Percentiles rank a stretch among this genome's conserved stretches.
These are phyloP conservation scores for Santalum album DNA, from an alignment of 164 flowering plant species.

Conservation along the genomic window DNA sequence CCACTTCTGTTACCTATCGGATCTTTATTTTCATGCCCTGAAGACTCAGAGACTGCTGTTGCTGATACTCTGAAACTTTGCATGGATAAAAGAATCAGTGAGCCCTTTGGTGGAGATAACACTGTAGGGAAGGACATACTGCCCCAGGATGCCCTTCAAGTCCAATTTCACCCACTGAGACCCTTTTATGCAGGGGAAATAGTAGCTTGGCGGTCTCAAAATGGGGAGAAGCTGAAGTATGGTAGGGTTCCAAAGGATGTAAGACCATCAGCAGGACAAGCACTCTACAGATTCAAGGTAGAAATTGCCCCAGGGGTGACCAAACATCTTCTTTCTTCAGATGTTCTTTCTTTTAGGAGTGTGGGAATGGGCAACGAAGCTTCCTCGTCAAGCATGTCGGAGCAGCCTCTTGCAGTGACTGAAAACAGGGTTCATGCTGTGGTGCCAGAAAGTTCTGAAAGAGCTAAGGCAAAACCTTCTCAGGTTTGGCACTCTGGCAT, in stretches of 20 bases:
- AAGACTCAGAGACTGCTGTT: conserved; percentile 50
- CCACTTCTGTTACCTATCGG: conserved; percentile 63
- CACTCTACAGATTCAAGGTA: conserved; percentile 76
- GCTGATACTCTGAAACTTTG: conserved; percentile 47
- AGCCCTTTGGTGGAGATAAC: conserved; percentile 18
- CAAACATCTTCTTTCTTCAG: conserved; percentile 70
- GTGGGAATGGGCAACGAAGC: conserved; percentile 30
- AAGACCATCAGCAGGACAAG: conserved; percentile 88
- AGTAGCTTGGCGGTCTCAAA: conserved; percentile 82
- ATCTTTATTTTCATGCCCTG: conserved; percentile 60
- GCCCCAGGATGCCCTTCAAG: conserved; percentile 76
- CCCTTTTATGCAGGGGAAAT: conserved; percentile 91
- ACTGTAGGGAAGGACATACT: conserved; percentile 65
- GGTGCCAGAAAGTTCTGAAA: conserved; percentile 30
- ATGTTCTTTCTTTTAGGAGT: conserved; percentile 79
- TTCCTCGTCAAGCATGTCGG: conserved; percentile 27
- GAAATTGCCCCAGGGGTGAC: conserved; percentile 61
- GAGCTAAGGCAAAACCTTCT: conserved; percentile 21
- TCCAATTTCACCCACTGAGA: conserved; percentile 88
- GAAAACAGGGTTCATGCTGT: conserved; percentile 18
- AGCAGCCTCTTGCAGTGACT: conserved; percentile 11
- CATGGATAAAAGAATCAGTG: conserved; percentile 31
- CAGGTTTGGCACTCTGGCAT: conserved; percentile 36
- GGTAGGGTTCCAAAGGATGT: conserved; percentile 88
- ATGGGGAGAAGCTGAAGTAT: conserved; percentile 83